Evolutionary conservation across 2,329 filamentous ascomycete genomes (phyloP).

Genomic region (Ascochyta koolunga): DNA sequence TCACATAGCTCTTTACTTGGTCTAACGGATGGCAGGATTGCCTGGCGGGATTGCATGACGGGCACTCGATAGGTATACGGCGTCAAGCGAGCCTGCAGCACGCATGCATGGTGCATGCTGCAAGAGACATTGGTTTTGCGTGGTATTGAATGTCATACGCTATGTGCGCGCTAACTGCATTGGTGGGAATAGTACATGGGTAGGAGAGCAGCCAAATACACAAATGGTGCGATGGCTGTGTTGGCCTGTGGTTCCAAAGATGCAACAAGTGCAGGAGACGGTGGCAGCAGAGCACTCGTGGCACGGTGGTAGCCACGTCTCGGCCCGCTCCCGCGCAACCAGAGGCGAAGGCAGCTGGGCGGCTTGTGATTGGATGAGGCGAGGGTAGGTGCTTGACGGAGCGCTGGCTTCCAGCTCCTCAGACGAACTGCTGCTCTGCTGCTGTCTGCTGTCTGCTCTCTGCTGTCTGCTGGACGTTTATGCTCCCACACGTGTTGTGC

Average conservation of each 20-base stretch:
- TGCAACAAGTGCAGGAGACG: neutral
- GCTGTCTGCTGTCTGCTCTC: neutral
- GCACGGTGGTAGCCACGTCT: conserved; percentile 12
- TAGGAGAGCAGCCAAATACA: no score
- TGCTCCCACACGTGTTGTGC: no score
- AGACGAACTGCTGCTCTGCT: neutral
- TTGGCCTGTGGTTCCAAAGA: no score
- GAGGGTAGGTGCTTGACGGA: no score
- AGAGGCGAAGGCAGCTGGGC: conserved; percentile 10
- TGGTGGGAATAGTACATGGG: no score
- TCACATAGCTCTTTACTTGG: no score
- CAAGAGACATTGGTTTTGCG: conserved; percentile 8
- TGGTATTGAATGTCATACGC: neutral
- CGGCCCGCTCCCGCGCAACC: conserved; percentile 9
- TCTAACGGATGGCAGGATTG: no score
- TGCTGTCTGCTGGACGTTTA: neutral
- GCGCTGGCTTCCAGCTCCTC: no score
- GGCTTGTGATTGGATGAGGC: conserved; percentile 15
- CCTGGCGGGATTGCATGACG: no score
- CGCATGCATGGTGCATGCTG: conserved; percentile 6
- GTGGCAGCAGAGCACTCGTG: no score
- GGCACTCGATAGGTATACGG: no score
- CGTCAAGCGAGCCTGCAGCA: neutral
- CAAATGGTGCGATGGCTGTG: no score
- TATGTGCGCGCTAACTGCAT: neutral